phyloP scores from a whole-genome alignment of 768 basidiomycete genomes.

The Mycena epipterygia region DNA sequence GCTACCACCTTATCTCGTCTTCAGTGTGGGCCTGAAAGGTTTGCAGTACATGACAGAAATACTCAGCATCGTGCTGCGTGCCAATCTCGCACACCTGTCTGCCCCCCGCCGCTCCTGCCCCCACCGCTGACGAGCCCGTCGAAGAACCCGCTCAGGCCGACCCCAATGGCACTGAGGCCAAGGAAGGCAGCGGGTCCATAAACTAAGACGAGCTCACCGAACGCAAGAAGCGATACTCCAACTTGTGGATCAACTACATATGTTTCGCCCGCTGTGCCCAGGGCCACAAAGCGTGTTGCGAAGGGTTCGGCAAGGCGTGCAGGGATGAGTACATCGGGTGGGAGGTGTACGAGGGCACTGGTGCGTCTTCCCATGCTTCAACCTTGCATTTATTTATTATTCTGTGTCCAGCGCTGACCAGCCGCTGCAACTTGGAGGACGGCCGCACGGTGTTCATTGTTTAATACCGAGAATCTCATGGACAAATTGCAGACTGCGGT shows the following conservation, averaged over 20 bases:
- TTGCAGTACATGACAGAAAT: no score
- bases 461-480: slow-evolving; percentile 92
- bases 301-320: slow-evolving; percentile 86
- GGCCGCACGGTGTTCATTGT: slow-evolving; percentile 82
- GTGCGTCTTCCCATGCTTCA: slow-evolving; percentile 58
- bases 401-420: slow-evolving; percentile 80
- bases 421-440: slow-evolving; percentile 84
- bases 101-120: no score
- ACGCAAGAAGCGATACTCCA: slow-evolving; percentile 77
- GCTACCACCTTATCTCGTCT: no score
- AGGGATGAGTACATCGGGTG: slow-evolving; percentile 84
- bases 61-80: no score
- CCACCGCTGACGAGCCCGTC: no score
- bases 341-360: slow-evolving; percentile 95
- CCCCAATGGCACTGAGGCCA: no score
- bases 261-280: slow-evolving; percentile 91
- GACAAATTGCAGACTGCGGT: slow-evolving; percentile 85
- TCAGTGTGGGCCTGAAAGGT: no score
- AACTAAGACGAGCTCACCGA: slow-evolving; percentile 61
- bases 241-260: slow-evolving; percentile 94
- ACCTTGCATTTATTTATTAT: background rate
- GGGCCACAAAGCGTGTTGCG: slow-evolving; percentile 83
- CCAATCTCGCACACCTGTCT: no score
- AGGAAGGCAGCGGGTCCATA: no score
- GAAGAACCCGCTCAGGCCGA: no score